Evolutionary conservation across 2,329 filamentous ascomycete species (phyloP).

Genomic region (Colletotrichum cereale): DNA sequence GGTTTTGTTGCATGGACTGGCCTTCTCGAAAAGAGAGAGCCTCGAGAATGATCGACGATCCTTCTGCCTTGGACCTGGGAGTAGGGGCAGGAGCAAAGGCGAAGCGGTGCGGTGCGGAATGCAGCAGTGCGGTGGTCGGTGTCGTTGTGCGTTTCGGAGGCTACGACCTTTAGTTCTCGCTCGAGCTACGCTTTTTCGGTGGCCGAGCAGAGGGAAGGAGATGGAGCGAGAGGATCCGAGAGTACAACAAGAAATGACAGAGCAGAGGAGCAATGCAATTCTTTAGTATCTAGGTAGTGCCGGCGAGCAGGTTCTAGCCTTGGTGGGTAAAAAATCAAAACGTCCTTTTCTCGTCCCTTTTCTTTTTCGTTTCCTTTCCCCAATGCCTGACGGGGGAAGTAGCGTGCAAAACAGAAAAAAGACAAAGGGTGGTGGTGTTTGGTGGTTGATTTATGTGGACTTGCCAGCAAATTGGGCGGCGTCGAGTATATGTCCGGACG

Average conservation of each 20-base stretch:
- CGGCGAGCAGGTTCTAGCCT: conserved; percentile 15
- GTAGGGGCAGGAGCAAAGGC: conserved; percentile 22
- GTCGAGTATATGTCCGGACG: conserved; percentile 15
- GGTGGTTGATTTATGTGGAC: not conserved
- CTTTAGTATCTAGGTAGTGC: conserved; percentile 7
- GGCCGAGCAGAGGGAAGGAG: conserved; percentile 34
- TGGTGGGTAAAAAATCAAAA: not conserved
- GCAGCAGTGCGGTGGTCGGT: conserved; percentile 36
- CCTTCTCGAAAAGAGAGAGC: conserved; percentile 7
- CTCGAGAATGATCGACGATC: not conserved
- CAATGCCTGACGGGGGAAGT: conserved; percentile 20
- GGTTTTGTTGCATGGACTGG: conserved; percentile 38
- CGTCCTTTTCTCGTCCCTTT: not conserved
- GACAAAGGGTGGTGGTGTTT: not conserved
- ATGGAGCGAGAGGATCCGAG: conserved; percentile 32
- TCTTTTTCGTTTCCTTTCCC: conserved; percentile 22
- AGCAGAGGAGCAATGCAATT: conserved; percentile 12
- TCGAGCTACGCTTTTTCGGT: conserved; percentile 39
- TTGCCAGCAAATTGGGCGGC: conserved; percentile 20
- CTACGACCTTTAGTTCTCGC: conserved; percentile 35
- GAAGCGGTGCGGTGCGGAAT: conserved; percentile 21
- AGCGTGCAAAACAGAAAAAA: conserved; percentile 14
- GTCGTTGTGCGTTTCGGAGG: conserved; percentile 33
- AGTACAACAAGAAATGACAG: conserved; percentile 25
- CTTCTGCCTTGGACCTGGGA: conserved; percentile 10